These are phyloP conservation scores for Cryptosporidium meleagridis DNA, from an alignment of 169 alveolate genomes.

Conservation along the genomic window DNA sequence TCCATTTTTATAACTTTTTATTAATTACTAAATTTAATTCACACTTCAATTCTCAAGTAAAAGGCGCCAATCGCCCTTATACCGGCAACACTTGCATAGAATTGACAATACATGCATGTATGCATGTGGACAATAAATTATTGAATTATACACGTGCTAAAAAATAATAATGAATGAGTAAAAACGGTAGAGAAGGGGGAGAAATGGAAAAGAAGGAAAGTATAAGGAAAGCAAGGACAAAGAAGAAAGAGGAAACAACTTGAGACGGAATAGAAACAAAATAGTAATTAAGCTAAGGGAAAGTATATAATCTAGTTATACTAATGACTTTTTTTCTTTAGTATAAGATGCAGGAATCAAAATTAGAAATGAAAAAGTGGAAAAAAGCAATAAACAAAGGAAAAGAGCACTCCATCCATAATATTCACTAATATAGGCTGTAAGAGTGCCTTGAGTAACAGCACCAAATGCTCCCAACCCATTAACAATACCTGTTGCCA, in stretches of 20 bases:
- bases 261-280: too few relatives aligned
- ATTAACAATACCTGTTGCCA: conserved; percentile 77
- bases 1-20: not conserved
- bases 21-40: not conserved
- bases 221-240: not conserved
- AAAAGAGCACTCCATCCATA: conserved; percentile 80
- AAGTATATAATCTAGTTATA: not conserved
- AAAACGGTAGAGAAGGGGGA: not conserved
- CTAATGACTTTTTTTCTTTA: not conserved
- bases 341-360: conserved; percentile 72
- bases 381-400: conserved; percentile 52
- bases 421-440: conserved; percentile 77
- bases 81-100: conserved; percentile 1
- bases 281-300: too few relatives aligned
- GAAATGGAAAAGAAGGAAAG: not conserved
- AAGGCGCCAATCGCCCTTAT: not conserved
- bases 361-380: conserved; percentile 49
- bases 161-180: not conserved
- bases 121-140: conserved; percentile 26
- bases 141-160: not conserved
- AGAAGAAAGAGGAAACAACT: too few relatives aligned
- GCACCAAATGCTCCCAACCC: conserved; percentile 81
- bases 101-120: conserved; percentile 14
- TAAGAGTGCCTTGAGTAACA: conserved; percentile 77
- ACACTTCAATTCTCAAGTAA: not conserved